A percentile compares a stretch with the other conserved stretches of the same genome.
These are phyloP conservation scores for Aspergillus fijiensis DNA, from an alignment of 2,329 filamentous ascomycete species.

Conservation along the genomic window DNA sequence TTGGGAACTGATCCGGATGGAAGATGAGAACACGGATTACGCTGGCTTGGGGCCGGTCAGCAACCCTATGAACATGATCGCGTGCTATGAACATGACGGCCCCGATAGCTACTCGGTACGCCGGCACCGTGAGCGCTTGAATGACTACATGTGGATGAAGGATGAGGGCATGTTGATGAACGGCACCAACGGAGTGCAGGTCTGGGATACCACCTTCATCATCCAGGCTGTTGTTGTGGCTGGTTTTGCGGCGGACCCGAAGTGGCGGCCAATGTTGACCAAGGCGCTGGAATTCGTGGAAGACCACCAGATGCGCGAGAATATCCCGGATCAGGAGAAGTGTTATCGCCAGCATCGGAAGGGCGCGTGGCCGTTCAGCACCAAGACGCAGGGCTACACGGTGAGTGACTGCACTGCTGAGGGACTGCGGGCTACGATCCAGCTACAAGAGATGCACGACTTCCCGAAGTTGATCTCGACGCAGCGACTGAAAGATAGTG, in stretches of 20 bases:
- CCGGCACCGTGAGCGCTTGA: constrained; percentile 74
- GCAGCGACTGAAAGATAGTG: constrained; percentile 76
- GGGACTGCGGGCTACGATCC: constrained; percentile 79
- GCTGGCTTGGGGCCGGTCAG: constrained; percentile 86
- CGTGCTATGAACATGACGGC: constrained; percentile 81
- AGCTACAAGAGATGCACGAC: constrained; percentile 74
- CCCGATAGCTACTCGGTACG: constrained; percentile 69
- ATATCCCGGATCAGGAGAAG: constrained; percentile 71
- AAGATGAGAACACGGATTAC: constrained; percentile 90
- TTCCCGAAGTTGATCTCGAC: constrained; percentile 75
- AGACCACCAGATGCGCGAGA: constrained; percentile 83
- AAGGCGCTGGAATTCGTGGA: constrained; percentile 85
- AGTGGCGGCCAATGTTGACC: constrained; percentile 78
- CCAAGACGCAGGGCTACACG: constrained; percentile 85
- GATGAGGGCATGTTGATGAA: constrained; percentile 90
- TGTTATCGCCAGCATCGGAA: constrained; percentile 91
- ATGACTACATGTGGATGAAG: constrained; percentile 91
- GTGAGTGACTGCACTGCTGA: constrained; percentile 95
- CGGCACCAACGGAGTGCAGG: constrained; percentile 96
- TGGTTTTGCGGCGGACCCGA: constrained; percentile 71
- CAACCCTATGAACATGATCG: constrained; percentile 83
- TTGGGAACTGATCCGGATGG: constrained; percentile 80
- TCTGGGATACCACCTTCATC: constrained; percentile 91
- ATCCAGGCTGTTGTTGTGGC: constrained; percentile 80
- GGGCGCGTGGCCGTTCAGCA: constrained; percentile 96